These are phyloP conservation scores for Penicillium rolfsii DNA, from an alignment of 2,329 filamentous ascomycete species.

Conservation along the genomic window DNA sequence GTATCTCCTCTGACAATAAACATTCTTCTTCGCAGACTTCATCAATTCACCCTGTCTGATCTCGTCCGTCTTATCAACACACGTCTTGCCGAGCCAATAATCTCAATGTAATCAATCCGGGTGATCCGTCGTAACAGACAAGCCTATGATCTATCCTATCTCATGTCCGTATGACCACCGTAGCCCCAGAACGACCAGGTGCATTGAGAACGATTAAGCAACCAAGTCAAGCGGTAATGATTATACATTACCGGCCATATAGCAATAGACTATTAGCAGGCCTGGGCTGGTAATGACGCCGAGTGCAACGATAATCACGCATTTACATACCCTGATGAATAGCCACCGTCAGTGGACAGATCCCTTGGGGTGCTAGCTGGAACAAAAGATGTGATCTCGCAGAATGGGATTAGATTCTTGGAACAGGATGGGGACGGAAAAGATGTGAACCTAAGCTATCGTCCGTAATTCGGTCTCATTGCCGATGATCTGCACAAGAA, in stretches of 20 bases:
- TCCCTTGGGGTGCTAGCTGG: conserved; percentile 15
- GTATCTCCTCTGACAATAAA: not conserved
- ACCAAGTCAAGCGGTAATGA: conserved; percentile 13
- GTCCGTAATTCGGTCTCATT: conserved; percentile 25
- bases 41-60: conserved; percentile 4
- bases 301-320: conserved; percentile 19
- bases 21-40: not conserved
- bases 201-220: conserved; percentile 18
- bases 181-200: conserved; percentile 21
- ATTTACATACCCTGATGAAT: conserved; percentile 24
- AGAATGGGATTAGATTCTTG: conserved; percentile 22
- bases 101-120: conserved; percentile 1
- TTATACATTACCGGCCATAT: conserved; percentile 21
- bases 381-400: not conserved
- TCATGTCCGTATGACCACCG: conserved; percentile 21
- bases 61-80: conserved; percentile 30
- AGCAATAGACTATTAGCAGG: conserved; percentile 16
- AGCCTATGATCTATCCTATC: conserved; percentile 5
- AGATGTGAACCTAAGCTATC: not conserved
- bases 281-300: conserved; percentile 11
- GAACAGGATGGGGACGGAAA: not conserved
- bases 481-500: conserved; percentile 12
- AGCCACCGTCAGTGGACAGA: conserved; percentile 20
- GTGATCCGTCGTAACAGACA: not conserved
- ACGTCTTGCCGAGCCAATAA: conserved; percentile 30